A percentile compares a stretch with the other conserved stretches of the same genome.
Evolutionary conservation across 495 filamentous ascomycete species (phyloP).

Genomic region (Tuber aestivum): DNA sequence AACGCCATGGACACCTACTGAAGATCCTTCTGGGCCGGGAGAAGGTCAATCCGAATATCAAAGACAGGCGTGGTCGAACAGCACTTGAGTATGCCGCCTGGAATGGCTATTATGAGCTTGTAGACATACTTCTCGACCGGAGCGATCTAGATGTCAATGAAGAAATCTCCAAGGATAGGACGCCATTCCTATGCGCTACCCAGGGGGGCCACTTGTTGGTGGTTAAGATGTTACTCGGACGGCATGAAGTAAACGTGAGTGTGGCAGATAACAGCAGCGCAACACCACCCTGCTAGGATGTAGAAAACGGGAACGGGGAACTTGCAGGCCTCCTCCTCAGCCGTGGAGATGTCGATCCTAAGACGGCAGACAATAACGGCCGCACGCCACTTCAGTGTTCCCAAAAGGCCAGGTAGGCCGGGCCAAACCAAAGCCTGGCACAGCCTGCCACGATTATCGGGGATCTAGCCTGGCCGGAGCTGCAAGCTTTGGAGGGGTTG

Average conservation of each 20-base stretch:
- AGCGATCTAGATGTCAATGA: background rate
- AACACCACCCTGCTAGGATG: background rate
- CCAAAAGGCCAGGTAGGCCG: too few relatives aligned
- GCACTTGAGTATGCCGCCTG: background rate
- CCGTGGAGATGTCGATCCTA: background rate
- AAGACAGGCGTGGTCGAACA: background rate
- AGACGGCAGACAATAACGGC: background rate
- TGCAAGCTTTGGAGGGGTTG: too few relatives aligned
- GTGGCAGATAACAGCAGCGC: background rate
- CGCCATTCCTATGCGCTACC: background rate
- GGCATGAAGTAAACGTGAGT: background rate
- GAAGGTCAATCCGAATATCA: background rate
- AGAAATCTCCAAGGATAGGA: background rate
- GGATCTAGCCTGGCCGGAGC: too few relatives aligned
- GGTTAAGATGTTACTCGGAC: background rate
- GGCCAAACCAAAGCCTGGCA: too few relatives aligned
- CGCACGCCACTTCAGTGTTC: too few relatives aligned
- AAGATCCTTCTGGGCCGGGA: background rate
- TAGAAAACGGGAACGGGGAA: background rate
- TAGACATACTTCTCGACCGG: background rate
- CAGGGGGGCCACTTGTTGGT: background rate
- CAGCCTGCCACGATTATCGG: too few relatives aligned
- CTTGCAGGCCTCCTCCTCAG: background rate
- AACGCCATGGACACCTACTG: background rate
- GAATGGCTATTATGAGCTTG: background rate